Conservation (phyloP, 2,329 filamentous ascomycete species). For the Fusarium nurragi region DNA sequence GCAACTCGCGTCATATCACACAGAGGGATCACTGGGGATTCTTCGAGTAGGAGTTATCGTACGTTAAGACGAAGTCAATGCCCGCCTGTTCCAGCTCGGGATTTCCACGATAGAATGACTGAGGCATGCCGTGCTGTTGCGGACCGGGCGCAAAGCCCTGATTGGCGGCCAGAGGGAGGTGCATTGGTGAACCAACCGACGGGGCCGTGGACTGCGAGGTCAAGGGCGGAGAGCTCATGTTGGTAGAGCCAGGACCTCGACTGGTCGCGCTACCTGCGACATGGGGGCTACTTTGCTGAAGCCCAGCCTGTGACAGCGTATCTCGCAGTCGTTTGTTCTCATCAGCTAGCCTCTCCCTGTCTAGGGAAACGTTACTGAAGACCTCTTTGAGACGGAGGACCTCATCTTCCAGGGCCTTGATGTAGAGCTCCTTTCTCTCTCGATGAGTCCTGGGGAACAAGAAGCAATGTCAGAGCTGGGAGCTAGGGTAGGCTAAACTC, state of each 20-base stretch:
- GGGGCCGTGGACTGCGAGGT: conserved; percentile 56
- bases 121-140: conserved; percentile 43
- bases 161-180: conserved; percentile 26
- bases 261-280: conserved; percentile 61
- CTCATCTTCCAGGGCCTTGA: conserved; percentile 92
- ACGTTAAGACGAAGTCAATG: conserved; percentile 92
- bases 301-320: conserved; percentile 63
- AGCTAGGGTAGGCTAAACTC: background rate
- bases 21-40: conserved; percentile 73
- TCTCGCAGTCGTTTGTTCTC: conserved; percentile 81
- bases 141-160: conserved; percentile 46
- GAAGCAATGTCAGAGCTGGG: conserved; percentile 14
- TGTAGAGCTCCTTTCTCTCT: conserved; percentile 95
- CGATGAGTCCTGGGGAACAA: conserved; percentile 82
- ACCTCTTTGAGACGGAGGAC: conserved; percentile 87
- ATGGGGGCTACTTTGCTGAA: conserved; percentile 48
- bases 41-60: conserved; percentile 69
- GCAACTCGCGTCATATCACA: conserved; percentile 51
- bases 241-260: conserved; percentile 61
- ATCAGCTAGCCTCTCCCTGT: conserved; percentile 77
- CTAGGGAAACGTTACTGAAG: conserved; percentile 76
- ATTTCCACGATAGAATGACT: conserved; percentile 48
- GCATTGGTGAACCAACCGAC: conserved; percentile 49
- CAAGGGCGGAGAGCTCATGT: conserved; percentile 59
- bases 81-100: conserved; percentile 83